Conservation (phyloP, 306 rosid genomes). For the Rosa chinensis region DNA sequence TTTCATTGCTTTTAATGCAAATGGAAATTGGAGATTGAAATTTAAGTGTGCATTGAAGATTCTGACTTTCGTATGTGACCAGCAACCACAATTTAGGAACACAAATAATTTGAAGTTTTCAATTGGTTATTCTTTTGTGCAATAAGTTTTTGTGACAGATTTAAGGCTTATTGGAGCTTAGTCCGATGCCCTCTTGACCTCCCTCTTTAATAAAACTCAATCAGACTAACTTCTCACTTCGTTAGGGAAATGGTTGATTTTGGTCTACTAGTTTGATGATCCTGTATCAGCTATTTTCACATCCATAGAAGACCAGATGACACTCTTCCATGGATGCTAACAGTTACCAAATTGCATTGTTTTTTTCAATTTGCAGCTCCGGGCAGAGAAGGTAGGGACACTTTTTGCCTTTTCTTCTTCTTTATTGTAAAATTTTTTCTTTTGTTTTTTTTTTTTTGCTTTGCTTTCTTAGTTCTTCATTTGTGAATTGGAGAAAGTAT, state of each 20-base stretch:
- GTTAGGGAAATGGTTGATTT: slow-evolving; percentile 15
- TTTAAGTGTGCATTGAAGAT: background rate
- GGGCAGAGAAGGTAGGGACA: background rate
- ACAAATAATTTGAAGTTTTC: background rate
- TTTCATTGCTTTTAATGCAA: background rate
- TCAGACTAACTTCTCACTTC: slow-evolving; percentile 36
- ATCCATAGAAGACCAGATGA: background rate
- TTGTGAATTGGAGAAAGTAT: background rate
- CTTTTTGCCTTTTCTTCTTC: background rate
- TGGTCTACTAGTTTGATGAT: background rate
- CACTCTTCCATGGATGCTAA: background rate
- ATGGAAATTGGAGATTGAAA: background rate
- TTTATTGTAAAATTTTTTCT: background rate
- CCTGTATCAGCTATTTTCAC: background rate
- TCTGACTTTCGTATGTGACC: background rate
- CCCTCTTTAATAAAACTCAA: slow-evolving; percentile 66
- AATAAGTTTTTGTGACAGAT: background rate
- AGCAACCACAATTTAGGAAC: background rate
- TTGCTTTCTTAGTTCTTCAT: background rate
- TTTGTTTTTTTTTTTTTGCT: too few relatives aligned
- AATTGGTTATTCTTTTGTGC: background rate
- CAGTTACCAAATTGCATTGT: background rate
- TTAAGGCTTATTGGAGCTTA: background rate
- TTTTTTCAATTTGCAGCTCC: background rate
- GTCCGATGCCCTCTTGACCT: slow-evolving; percentile 47